A percentile compares a stretch with the other conserved stretches of the same genome.
Evolutionary conservation across 2,329 filamentous ascomycete genomes (phyloP).

Genomic region (Pyrenochaeta sp.): DNA sequence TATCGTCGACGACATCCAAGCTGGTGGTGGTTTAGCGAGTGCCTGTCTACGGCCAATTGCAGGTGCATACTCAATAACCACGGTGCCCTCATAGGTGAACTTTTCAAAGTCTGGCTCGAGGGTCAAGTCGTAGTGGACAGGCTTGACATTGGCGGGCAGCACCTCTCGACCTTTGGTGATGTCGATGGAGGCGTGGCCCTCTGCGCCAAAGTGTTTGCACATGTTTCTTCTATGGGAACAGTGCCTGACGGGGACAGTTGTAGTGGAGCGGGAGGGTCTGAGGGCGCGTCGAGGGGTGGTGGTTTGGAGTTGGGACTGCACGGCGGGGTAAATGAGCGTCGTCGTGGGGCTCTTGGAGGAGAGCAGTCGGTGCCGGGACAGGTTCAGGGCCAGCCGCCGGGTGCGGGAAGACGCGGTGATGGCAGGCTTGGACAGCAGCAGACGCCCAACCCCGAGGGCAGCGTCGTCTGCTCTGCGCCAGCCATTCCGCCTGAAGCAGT

Average conservation of each 20-base stretch:
- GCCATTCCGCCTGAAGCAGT: constrained; percentile 45
- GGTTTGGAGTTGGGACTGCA: constrained; percentile 25
- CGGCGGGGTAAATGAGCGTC: constrained; percentile 40
- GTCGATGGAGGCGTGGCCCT: constrained; percentile 65
- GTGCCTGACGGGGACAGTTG: constrained; percentile 54
- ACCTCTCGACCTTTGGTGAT: constrained; percentile 78
- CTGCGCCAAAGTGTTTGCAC: constrained; percentile 70
- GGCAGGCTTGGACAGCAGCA: constrained; percentile 13
- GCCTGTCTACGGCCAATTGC: not conserved
- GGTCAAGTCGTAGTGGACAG: constrained; percentile 89
- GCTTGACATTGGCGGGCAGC: constrained; percentile 89
- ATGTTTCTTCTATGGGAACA: constrained; percentile 82
- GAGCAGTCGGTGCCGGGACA: constrained; percentile 35
- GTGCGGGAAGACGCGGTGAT: constrained; percentile 30
- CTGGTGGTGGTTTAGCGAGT: constrained; percentile 48
- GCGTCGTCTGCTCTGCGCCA: constrained; percentile 31
- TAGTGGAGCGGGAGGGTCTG: constrained; percentile 25
- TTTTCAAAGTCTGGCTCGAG: constrained; percentile 90
- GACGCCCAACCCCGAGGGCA: constrained; percentile 15
- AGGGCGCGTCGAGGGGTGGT: constrained; percentile 33
- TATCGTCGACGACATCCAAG: constrained; percentile 84
- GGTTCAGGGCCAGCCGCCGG: constrained; percentile 21
- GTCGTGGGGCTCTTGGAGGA: constrained; percentile 35
- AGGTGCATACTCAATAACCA: constrained; percentile 74
- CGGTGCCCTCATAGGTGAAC: constrained; percentile 85